Percentiles rank a stretch among this genome's conserved stretches.
Conservation (phyloP, 2,329 filamentous ascomycete genomes). For the Cladophialophora psammophila region DNA sequence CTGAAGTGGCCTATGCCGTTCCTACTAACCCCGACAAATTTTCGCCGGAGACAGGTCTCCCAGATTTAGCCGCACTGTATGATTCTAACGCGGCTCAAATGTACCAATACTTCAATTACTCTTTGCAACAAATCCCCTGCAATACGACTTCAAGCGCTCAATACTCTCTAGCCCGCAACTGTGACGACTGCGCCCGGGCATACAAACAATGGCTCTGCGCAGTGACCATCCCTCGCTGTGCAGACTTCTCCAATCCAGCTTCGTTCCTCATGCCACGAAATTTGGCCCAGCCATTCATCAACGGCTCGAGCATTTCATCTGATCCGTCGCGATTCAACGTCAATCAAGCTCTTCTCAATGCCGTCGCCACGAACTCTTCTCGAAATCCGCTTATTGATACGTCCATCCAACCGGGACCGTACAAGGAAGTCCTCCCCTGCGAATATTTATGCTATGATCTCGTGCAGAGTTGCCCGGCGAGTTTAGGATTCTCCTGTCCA, state of each 20-base stretch:
- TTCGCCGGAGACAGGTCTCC: conserved; percentile 62
- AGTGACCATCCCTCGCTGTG: conserved; percentile 89
- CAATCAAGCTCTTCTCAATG: conserved; percentile 34
- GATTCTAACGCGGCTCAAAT: conserved; percentile 74
- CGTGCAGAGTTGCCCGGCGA: conserved; percentile 81
- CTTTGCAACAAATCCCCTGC: conserved; percentile 84
- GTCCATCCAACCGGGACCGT: conserved; percentile 79
- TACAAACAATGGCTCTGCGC: conserved; percentile 97
- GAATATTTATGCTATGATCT: conserved; percentile 86
- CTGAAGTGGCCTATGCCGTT: conserved; percentile 87
- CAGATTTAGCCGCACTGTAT: conserved; percentile 74
- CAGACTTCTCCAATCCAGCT: conserved; percentile 72
- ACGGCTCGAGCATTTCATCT: conserved; percentile 64
- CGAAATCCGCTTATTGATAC: conserved; percentile 77
- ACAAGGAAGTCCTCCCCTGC: conserved; percentile 91
- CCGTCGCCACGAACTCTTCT: conserved; percentile 61
- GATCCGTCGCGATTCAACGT: conserved; percentile 20
- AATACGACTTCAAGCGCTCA: conserved; percentile 74
- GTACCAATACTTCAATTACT: conserved; percentile 81
- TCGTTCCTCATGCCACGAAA: conserved; percentile 73
- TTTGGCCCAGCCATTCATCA: conserved; percentile 72
- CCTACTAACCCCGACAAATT: conserved; percentile 72
- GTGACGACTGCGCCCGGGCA: conserved; percentile 75
- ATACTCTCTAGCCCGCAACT: conserved; percentile 82
- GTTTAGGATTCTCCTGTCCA: conserved; percentile 79